Evolutionary conservation across 2,329 filamentous ascomycete genomes (phyloP).

Genomic region (Aspergillus oerlinghausenensis): DNA sequence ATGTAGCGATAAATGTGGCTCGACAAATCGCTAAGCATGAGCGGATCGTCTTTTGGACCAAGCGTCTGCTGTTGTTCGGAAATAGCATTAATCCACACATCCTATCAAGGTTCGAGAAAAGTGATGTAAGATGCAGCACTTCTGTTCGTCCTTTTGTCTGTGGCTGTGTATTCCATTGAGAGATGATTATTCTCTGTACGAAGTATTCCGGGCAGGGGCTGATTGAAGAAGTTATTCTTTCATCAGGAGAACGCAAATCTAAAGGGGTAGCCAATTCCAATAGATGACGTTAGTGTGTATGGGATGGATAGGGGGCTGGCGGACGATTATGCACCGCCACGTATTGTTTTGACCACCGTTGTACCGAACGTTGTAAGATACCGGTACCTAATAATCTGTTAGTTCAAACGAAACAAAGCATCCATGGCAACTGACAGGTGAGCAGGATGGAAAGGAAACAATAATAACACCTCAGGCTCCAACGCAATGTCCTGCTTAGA

Average conservation of each 20-base stretch:
- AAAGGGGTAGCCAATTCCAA: background rate
- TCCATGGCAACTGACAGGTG: background rate
- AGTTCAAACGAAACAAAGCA: background rate
- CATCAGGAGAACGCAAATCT: background rate
- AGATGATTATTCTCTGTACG: background rate
- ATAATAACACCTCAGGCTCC: background rate
- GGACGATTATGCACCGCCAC: constrained; percentile 8
- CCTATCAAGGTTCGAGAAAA: background rate
- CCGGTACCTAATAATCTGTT: background rate
- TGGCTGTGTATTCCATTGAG: background rate
- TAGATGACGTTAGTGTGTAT: background rate
- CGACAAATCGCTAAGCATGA: background rate
- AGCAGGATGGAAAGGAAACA: background rate
- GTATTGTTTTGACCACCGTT: constrained; percentile 1
- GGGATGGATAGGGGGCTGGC: background rate
- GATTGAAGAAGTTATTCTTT: background rate
- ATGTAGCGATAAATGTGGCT: background rate
- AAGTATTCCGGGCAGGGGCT: no score
- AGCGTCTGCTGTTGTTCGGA: background rate
- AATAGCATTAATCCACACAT: background rate
- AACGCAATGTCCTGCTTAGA: background rate
- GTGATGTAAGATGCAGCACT: background rate
- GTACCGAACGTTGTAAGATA: background rate
- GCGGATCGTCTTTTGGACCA: background rate
- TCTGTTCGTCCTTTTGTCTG: background rate